Evolutionary conservation across 192 early-diverging fungal genomes (phyloP).

Genomic region (Physocladia obscura): DNA sequence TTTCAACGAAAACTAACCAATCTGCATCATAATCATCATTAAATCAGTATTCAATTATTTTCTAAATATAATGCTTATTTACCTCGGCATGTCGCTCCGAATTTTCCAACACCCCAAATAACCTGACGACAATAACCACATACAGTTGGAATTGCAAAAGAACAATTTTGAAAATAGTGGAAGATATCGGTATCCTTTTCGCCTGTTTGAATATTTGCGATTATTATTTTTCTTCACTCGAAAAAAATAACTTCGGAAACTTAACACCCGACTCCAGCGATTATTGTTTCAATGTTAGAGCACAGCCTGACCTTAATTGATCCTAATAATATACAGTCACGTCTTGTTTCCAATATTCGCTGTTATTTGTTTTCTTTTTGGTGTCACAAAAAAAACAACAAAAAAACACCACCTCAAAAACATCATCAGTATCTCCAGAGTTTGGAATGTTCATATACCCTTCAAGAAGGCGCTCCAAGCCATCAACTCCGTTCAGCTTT

Average conservation of each 20-base stretch:
- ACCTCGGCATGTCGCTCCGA: constrained; percentile 65
- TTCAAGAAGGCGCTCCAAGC: constrained; percentile 47
- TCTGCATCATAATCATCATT: not conserved
- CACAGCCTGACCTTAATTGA: constrained; percentile 48
- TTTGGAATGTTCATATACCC: constrained; percentile 50
- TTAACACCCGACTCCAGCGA: constrained; percentile 64
- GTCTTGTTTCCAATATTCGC: constrained; percentile 52
- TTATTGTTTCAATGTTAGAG: constrained; percentile 64
- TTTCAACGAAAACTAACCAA: not conserved
- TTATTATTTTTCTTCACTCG: too few relatives aligned
- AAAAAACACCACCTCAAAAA: constrained; percentile 47
- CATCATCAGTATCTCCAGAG: constrained; percentile 61
- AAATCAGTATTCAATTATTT: not conserved
- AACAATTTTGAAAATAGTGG: constrained; percentile 68
- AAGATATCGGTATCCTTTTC: constrained; percentile 46
- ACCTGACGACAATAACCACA: constrained; percentile 73
- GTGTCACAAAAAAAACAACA: not conserved
- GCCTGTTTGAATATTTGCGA: too few relatives aligned
- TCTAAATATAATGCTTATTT: not conserved
- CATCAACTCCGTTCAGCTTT: constrained; percentile 53
- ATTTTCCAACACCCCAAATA: constrained; percentile 77
- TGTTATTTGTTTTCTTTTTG: constrained; percentile 14
- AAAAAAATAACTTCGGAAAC: not conserved
- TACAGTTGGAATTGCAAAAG: constrained; percentile 73
- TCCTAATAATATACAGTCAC: constrained; percentile 53